Evolutionary conservation across 495 filamentous ascomycete genomes (phyloP).

Genomic region (Rostrohypoxylon terebratum): DNA sequence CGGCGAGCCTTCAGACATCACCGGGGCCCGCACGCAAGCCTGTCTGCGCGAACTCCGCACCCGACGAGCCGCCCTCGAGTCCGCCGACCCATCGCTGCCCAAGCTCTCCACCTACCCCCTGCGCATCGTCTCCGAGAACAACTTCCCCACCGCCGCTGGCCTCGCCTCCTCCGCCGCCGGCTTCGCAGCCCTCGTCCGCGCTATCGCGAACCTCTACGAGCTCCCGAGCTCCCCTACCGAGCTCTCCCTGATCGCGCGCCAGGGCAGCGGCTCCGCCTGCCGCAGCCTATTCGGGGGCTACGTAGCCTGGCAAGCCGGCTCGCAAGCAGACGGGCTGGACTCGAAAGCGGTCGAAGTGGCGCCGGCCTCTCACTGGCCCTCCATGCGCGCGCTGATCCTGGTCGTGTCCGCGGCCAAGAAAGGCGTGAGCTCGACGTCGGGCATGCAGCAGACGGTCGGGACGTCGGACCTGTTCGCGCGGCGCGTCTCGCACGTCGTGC

Average conservation of each 20-base stretch:
- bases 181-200: constrained; percentile 92
- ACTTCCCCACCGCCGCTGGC: constrained; percentile 98
- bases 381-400: constrained; percentile 90
- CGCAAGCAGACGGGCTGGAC: constrained; percentile 79
- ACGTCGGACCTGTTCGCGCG: constrained; percentile 85
- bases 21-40: constrained; percentile 86
- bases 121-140: constrained; percentile 91
- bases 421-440: constrained; percentile 87
- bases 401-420: constrained; percentile 95
- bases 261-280: constrained; percentile 94
- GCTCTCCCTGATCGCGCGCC: constrained; percentile 89
- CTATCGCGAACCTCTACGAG: constrained; percentile 90
- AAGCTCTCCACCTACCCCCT: constrained; percentile 79
- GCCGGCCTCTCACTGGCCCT: constrained; percentile 88
- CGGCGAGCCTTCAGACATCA: constrained; percentile 81
- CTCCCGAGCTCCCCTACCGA: constrained; percentile 81
- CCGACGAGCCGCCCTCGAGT: constrained; percentile 80
- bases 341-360: constrained; percentile 88
- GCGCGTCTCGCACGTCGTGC: constrained; percentile 79
- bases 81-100: constrained; percentile 74
- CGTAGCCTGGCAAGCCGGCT: constrained; percentile 89
- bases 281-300: constrained; percentile 93
- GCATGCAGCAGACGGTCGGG: constrained; percentile 95
- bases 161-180: constrained; percentile 93
- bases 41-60: constrained; percentile 87